A percentile compares a stretch with the other conserved stretches of the same genome.
phyloP scores from a whole-genome alignment of 192 early-diverging fungal genomes.

The Entrophospora sp. region DNA sequence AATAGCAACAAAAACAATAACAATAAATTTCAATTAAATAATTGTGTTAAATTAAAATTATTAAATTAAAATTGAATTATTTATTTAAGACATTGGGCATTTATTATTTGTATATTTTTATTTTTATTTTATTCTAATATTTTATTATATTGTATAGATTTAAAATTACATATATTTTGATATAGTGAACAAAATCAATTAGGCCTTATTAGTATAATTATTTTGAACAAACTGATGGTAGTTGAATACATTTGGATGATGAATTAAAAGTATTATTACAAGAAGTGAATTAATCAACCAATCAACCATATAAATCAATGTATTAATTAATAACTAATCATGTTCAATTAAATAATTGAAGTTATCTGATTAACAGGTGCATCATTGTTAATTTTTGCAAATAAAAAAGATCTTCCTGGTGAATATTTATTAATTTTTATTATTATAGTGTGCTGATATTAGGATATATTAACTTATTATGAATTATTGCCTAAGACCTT shows the following conservation, averaged over 20 bases:
- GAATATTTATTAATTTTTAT: constrained; percentile 45
- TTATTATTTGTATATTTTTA: background rate
- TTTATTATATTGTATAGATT: constrained; percentile 26
- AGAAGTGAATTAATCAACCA: constrained; percentile 56
- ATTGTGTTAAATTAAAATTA: background rate
- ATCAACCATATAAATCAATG: too few species aligned
- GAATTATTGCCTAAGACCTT: constrained; percentile 40
- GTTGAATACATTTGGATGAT: constrained; percentile 68
- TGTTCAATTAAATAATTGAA: background rate
- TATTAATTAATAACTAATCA: too few species aligned
- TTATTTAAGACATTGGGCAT: too few species aligned
- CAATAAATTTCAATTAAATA: background rate
- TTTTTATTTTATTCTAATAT: too few species aligned
- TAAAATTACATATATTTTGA: constrained; percentile 90
- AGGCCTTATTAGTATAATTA: constrained; percentile 99
- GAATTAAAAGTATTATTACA: constrained; percentile 81
- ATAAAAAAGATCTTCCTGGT: constrained; percentile 92
- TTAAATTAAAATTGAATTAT: too few species aligned
- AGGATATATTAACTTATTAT: too few species aligned
- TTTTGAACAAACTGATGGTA: constrained; percentile 98
- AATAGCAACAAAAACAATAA: background rate
- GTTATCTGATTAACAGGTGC: constrained; percentile 84
- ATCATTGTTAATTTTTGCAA: constrained; percentile 88
- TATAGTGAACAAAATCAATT: constrained; percentile 95
- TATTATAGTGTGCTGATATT: too few species aligned